A percentile compares a stretch with the other conserved stretches of the same genome.
Conservation (phyloP, 306 rosid species). For the Trifolium repens region DNA sequence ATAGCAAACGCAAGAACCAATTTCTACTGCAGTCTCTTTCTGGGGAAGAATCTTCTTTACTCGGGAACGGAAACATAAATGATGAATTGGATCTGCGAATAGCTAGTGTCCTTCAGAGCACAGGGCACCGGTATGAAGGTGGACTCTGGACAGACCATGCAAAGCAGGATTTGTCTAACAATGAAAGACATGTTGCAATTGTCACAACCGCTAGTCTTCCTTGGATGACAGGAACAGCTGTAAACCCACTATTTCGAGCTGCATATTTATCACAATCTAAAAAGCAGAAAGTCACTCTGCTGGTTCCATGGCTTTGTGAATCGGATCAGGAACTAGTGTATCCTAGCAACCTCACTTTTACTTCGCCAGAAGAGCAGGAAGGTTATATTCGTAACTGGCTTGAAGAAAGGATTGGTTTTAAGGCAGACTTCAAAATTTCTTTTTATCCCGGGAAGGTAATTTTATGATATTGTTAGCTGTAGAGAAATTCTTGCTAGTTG, state of each 20-base stretch:
- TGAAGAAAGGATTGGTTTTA: constrained; percentile 94
- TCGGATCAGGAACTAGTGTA: constrained; percentile 93
- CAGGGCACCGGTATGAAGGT: constrained; percentile 90
- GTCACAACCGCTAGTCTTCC: constrained; percentile 99
- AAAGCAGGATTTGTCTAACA: constrained; percentile 60
- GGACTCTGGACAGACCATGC: constrained; percentile 81
- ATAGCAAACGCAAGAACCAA: constrained; percentile 79
- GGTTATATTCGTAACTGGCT: constrained; percentile 90
- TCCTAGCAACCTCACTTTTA: constrained; percentile 75
- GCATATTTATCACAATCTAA: constrained; percentile 87
- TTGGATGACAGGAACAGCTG: constrained; percentile 99
- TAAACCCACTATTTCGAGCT: constrained; percentile 95
- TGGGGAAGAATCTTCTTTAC: constrained; percentile 64
- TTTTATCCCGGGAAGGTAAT: constrained; percentile 97
- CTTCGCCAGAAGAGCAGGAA: constrained; percentile 96
- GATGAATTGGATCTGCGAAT: constrained; percentile 86
- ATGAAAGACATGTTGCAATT: constrained; percentile 86
- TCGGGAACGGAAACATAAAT: constrained; percentile 71
- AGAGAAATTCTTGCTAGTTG: constrained; percentile 1
- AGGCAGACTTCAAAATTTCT: constrained; percentile 87
- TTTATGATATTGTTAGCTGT: constrained; percentile 34
- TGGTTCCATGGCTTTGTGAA: constrained; percentile 96
- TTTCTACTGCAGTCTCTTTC: constrained; percentile 59
- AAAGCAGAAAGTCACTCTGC: constrained; percentile 77
- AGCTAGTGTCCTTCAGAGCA: constrained; percentile 94